Evolutionary conservation across 768 basidiomycete species (phyloP), one percentile per base, ranked within the genome.

Genomic region (Tylopilus balloui): DNA sequence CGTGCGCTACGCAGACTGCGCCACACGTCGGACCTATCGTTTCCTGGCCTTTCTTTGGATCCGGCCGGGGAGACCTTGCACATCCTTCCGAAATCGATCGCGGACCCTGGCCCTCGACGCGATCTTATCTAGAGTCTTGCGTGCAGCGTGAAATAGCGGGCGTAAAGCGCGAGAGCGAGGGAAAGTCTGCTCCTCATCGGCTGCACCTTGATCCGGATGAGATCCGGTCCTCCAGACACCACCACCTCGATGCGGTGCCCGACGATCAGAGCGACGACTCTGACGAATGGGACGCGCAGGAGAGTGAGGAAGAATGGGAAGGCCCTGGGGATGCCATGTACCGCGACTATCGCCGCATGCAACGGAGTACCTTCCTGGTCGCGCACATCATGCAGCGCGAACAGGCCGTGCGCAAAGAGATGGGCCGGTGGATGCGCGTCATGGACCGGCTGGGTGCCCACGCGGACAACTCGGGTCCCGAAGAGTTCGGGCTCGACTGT

Each of bases 21-120:
- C 71, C 76, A 43, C 78, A 83, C 42, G 73, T 91, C 37, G 89
- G 89, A 4, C 85, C 86, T 8, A 92, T 92, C 59, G 79, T 92
- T 42, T 90, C 88, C 3, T 92, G 90, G 89, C 86, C 89, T 1
- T 92, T 92, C 74, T 92, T 92, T 63, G 89, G 89, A 39, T 85
- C 87, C 4, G 82, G 84, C 54, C 77, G 90, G 34, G 89, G 89
- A 27, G 83, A 87, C 50, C 75, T 88, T 20, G 55, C 66, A 3
- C 84, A 86, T 55, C 83, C 82, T 3, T 69, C 73, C 19, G 86
- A 89, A 55, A 73, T 92, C 29, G 73, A 88, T 58, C 81, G 89
- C n/a, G 88, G 89, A 3, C 90, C 89, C 0, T 92, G 88, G 86
- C 50, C 73, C 3, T 74, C 76, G 5, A 77, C 81, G 3, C 65